Evolutionary conservation across 2,329 filamentous ascomycete species (phyloP).

Genomic region (Mollisia scopiformis): DNA sequence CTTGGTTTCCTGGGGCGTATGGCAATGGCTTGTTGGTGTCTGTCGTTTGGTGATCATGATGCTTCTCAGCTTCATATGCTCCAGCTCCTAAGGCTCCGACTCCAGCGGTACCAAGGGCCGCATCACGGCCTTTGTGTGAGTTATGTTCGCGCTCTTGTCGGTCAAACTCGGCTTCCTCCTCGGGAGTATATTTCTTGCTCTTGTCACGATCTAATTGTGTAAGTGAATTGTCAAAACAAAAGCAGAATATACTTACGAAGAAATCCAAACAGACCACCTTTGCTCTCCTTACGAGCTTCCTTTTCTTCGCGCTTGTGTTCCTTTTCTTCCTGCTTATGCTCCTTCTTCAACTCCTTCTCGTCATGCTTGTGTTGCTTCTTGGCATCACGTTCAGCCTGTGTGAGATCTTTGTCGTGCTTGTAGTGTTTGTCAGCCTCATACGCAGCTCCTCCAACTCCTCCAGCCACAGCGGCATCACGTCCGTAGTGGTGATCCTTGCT

Average conservation of each 20-base stretch:
- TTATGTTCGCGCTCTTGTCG: constrained; percentile 29
- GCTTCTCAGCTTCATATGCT: constrained; percentile 20
- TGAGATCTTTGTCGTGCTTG: constrained; percentile 20
- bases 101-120: constrained; percentile 24
- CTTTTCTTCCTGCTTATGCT: constrained; percentile 14
- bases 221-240: not conserved
- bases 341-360: constrained; percentile 16
- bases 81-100: constrained; percentile 15
- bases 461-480: constrained; percentile 20
- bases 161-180: constrained; percentile 32
- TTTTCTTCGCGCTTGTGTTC: constrained; percentile 19
- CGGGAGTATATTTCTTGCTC: constrained; percentile 30
- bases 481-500: constrained; percentile 34
- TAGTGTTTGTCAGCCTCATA: constrained; percentile 26
- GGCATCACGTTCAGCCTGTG: constrained; percentile 18
- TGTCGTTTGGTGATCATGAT: constrained; percentile 14
- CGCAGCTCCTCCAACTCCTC: constrained; percentile 17
- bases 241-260: constrained; percentile 24
- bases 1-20: constrained; percentile 20
- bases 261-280: constrained; percentile 28
- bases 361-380: constrained; percentile 19
- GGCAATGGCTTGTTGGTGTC: constrained; percentile 16
- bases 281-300: constrained; percentile 15
- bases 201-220: constrained; percentile 30
- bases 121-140: constrained; percentile 23